These are phyloP conservation scores for Staphylotrichum tortipilum DNA, from an alignment of 495 filamentous ascomycete species.

Conservation along the genomic window DNA sequence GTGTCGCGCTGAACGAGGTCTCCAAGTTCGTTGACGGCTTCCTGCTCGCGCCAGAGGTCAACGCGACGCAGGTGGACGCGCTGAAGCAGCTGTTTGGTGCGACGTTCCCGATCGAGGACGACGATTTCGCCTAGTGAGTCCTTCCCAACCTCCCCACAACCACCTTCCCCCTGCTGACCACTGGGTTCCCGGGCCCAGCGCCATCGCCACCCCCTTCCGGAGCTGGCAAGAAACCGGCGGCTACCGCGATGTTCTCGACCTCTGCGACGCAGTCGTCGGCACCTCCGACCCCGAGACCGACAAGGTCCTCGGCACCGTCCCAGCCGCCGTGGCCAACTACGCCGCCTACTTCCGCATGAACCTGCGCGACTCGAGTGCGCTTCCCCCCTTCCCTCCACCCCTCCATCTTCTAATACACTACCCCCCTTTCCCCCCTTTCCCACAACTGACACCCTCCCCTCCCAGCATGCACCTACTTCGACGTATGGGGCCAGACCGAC, in stretches of 20 bases:
- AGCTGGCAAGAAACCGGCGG: constrained; percentile 22
- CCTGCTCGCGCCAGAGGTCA: constrained; percentile 18
- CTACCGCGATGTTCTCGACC: constrained; percentile 44
- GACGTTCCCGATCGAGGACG: constrained; percentile 17
- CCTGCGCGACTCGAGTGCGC: constrained; percentile 44
- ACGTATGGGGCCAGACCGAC: constrained; percentile 41
- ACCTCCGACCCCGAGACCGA: constrained; percentile 9
- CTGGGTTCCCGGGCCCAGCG: constrained; percentile 4
- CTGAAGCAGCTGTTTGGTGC: constrained; percentile 18
- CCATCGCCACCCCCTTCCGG: constrained; percentile 18
- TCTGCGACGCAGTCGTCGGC: constrained; percentile 30
- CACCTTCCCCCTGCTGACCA: not conserved
- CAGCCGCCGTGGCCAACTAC: constrained; percentile 36
- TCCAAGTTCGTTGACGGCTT: constrained; percentile 48
- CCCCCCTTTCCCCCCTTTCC: too few relatives aligned
- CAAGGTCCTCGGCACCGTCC: constrained; percentile 17
- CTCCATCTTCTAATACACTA: too few relatives aligned
- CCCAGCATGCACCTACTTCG: constrained; percentile 31
- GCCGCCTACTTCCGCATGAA: constrained; percentile 42
- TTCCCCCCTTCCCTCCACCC: not conserved
- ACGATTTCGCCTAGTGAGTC: constrained; percentile 23
- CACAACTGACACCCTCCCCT: not conserved
- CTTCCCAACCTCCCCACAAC: too few relatives aligned
- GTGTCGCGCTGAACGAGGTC: constrained; percentile 44
- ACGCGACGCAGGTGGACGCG: constrained; percentile 13